These are phyloP conservation scores for Aspergillus avenaceus DNA, from an alignment of 495 filamentous ascomycete species.

Conservation along the genomic window DNA sequence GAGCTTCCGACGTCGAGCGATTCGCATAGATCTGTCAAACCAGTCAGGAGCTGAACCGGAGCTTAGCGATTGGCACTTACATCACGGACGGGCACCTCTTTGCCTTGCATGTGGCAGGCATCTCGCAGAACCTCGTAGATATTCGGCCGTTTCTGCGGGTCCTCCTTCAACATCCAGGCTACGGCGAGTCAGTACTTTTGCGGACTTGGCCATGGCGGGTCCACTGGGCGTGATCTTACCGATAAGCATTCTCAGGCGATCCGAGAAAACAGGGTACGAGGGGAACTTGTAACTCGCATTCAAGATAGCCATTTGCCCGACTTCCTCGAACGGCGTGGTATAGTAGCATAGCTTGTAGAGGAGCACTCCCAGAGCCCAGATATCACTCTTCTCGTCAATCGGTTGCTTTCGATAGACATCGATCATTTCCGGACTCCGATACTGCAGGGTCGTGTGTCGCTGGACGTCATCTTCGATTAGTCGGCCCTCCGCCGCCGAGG, in stretches of 20 bases:
- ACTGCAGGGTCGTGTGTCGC: slow-evolving; percentile 94
- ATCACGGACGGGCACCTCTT: slow-evolving; percentile 86
- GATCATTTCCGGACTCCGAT: slow-evolving; percentile 97
- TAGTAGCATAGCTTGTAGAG: slow-evolving; percentile 99
- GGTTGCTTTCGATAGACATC: slow-evolving; percentile 95
- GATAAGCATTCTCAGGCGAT: slow-evolving; percentile 85
- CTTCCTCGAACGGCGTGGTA: slow-evolving; percentile 97
- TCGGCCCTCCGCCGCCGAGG: slow-evolving; percentile 78
- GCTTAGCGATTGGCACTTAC: slow-evolving; percentile 48
- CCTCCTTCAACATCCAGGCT: slow-evolving; percentile 90
- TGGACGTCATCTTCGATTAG: slow-evolving; percentile 96
- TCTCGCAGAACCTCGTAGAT: slow-evolving; percentile 90
- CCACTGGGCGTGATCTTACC: slow-evolving; percentile 49
- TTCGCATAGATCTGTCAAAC: slow-evolving; percentile 74
- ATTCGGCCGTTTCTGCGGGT: slow-evolving; percentile 77
- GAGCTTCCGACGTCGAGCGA: slow-evolving; percentile 58
- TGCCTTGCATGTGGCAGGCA: slow-evolving; percentile 82
- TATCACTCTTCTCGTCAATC: slow-evolving; percentile 98
- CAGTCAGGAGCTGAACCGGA: neutral
- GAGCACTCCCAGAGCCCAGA: slow-evolving; percentile 94
- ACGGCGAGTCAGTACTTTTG: slow-evolving; percentile 6
- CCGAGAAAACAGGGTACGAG: slow-evolving; percentile 80
- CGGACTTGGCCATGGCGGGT: neutral
- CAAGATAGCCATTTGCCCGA: slow-evolving; percentile 95
- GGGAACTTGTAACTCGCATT: slow-evolving; percentile 96